These are phyloP conservation scores for Hypomyces rosellus DNA, from an alignment of 2,329 filamentous ascomycete species.

Conservation along the genomic window DNA sequence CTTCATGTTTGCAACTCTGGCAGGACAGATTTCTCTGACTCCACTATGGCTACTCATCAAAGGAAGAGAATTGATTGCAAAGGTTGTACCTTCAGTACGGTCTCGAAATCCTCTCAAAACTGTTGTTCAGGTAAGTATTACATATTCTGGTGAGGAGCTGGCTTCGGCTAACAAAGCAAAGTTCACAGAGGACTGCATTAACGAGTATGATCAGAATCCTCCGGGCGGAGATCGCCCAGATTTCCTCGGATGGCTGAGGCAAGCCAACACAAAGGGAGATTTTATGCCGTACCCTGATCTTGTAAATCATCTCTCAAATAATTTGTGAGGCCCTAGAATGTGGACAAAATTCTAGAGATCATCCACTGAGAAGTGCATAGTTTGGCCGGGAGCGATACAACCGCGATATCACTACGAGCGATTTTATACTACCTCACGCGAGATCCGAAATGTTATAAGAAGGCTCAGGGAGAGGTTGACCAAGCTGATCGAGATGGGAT, in stretches of 20 bases:
- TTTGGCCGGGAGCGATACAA: constrained; percentile 62
- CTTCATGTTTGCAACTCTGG: constrained; percentile 13
- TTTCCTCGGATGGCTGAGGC: background rate
- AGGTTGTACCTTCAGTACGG: constrained; percentile 15
- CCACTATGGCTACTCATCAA: background rate
- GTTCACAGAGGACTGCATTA: constrained; percentile 1
- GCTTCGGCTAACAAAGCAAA: background rate
- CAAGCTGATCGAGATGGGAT: constrained; percentile 39
- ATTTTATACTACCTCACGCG: constrained; percentile 58
- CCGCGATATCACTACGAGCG: constrained; percentile 53
- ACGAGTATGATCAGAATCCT: constrained; percentile 1
- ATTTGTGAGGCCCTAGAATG: constrained; percentile 6
- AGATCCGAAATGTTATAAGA: constrained; percentile 41
- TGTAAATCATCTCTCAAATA: constrained; percentile 14
- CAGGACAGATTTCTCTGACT: constrained; percentile 14
- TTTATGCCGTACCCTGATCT: constrained; percentile 12
- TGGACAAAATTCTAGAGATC: too few species aligned
- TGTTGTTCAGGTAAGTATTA: background rate
- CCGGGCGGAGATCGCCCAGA: background rate
- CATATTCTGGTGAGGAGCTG: background rate
- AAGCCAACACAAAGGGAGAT: constrained; percentile 5
- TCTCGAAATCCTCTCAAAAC: constrained; percentile 7
- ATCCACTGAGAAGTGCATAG: too few species aligned
- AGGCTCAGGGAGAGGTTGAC: constrained; percentile 50
- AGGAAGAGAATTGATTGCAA: background rate